Percentiles rank a stretch among this genome's conserved stretches.
These are phyloP conservation scores for Fusarium gaditjirri DNA, from an alignment of 2,329 filamentous ascomycete species.

Conservation along the genomic window DNA sequence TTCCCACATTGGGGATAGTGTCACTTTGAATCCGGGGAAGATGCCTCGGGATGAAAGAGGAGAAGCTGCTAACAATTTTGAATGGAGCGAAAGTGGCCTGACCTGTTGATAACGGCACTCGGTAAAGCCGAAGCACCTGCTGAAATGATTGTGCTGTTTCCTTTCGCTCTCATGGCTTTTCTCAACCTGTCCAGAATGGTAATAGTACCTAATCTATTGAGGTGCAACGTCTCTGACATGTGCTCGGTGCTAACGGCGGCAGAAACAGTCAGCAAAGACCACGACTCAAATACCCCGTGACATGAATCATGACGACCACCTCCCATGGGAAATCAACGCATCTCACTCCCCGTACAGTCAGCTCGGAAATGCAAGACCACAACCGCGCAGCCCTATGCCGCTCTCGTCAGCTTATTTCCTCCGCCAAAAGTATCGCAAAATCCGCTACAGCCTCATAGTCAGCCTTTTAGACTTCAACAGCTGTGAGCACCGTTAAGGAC, in stretches of 20 bases:
- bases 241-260: conserved; percentile 20
- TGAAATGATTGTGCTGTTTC: not conserved
- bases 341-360: not conserved
- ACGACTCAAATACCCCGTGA: conserved; percentile 23
- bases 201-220: not conserved
- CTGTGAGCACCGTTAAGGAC: not conserved
- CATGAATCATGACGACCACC: conserved; percentile 17
- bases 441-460: not conserved
- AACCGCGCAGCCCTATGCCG: not conserved
- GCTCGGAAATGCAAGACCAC: not conserved
- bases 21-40: conserved; percentile 42
- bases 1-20: conserved; percentile 29
- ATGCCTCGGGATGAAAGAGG: conserved; percentile 40
- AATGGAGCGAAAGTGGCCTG: not conserved
- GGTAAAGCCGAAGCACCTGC: conserved; percentile 3
- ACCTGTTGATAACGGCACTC: not conserved
- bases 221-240: conserved; percentile 20
- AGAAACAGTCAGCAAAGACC: conserved; percentile 4
- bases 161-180: not conserved
- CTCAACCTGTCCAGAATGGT: not conserved
- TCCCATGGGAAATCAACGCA: conserved; percentile 1
- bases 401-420: not conserved
- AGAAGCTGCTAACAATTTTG: conserved; percentile 11
- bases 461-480: not conserved
- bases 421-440: not conserved